These are phyloP conservation scores for Aspergillus nomiae DNA, from an alignment of 2,329 filamentous ascomycete genomes.

Conservation along the genomic window DNA sequence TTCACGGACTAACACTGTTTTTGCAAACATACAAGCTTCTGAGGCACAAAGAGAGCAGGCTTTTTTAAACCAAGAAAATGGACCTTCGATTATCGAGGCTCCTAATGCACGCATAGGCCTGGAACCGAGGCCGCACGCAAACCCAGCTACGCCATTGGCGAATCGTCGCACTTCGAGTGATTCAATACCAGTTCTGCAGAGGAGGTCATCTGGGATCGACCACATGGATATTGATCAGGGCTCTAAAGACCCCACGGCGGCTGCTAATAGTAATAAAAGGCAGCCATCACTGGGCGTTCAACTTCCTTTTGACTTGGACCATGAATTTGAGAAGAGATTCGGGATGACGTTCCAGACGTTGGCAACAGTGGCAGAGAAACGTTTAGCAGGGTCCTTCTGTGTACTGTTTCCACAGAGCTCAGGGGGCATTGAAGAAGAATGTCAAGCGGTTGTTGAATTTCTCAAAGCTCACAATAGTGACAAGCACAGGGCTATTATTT, in stretches of 20 bases:
- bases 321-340: slow-evolving; percentile 20
- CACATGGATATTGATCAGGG: slow-evolving; percentile 6
- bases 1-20: background rate
- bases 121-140: background rate
- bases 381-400: slow-evolving; percentile 33
- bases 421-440: slow-evolving; percentile 22
- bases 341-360: slow-evolving; percentile 33
- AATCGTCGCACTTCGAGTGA: background rate
- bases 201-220: background rate
- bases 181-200: background rate
- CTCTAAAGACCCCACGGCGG: background rate
- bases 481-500: slow-evolving; percentile 25
- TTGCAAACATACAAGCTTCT: background rate
- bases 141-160: background rate
- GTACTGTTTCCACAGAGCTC: slow-evolving; percentile 34
- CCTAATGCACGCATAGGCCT: background rate
- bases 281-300: background rate
- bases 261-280: background rate
- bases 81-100: background rate
- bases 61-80: background rate
- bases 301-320: slow-evolving; percentile 10
- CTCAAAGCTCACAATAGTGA: slow-evolving; percentile 22
- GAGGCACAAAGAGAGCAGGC: background rate
- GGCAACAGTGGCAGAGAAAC: slow-evolving; percentile 24
- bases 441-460: slow-evolving; percentile 25